Base-by-base conservation (phyloP, 1,139 yeast genomes). In the Nematodospora anomalae region DNA sequence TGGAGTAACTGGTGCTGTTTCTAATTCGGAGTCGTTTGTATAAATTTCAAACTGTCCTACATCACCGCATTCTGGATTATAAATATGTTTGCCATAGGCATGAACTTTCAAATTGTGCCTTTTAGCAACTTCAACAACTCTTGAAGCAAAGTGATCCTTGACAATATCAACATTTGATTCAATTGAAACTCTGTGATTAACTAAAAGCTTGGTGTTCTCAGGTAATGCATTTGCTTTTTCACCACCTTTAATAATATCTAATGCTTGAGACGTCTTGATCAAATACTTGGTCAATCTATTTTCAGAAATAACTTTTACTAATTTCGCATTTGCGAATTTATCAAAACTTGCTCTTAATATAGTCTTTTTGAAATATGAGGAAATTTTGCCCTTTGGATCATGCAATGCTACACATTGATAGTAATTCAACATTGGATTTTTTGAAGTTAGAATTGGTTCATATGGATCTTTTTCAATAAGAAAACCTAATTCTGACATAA, bases 151-250 rank as follows among this genome's bases (percentile, higher is more conserved):
- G 32, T 53, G 55, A 7, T 54, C 50, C 18, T 47, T 44, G 7
- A 59, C 51, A 26, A 50, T 58, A 3, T 49, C 49, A 9, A 59
- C 54, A 25, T 27, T 36, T 16, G 48, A 44, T 35, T 42, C 49
- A 36, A 46, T 40, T 2, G 68, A 62, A 41, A 67, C 50, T 44
- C 73, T 54, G 45, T 65, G 67, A 45, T 67, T 65, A 11, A 62
- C 58, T 22, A 55, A 43, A 33, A 67, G 37, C 23, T 50, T 52
- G 4, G 60, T 60, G 23, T 51, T 39, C 49, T 70, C 76, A 1
- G 76, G 75, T 40, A 67, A 58, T 1, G 72, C 71, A 45, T 67
- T 67, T 32, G 58, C 59, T 45, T 66, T 67, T 39, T 57, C 71
- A 27, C 73, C 73, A 5, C 73, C 73, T 2, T 37, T 36, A 26